These are phyloP conservation scores for Ophiostoma angusticollis DNA, from an alignment of 2,329 filamentous ascomycete species.

Conservation along the genomic window DNA sequence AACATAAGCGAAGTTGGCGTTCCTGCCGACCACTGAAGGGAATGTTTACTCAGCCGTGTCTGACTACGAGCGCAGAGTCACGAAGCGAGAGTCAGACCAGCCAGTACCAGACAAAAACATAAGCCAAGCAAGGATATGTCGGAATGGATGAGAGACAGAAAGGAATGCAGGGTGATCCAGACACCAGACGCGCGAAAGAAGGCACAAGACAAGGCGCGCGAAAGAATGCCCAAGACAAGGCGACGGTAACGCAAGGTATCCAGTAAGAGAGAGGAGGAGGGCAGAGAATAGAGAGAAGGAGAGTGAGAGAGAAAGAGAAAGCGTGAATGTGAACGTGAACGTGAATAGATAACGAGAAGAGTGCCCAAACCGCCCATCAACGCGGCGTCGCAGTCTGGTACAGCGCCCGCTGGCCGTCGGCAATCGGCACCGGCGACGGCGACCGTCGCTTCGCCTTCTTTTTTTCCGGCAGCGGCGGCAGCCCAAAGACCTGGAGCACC, in stretches of 20 bases:
- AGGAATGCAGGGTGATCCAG: too few relatives aligned
- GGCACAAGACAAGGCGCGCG: background rate
- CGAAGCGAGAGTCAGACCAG: too few relatives aligned
- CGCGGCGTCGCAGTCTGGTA: conserved; percentile 1
- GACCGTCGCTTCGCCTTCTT: conserved; percentile 5
- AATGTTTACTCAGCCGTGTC: conserved; percentile 5
- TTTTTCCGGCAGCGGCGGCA: conserved; percentile 4
- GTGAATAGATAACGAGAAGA: background rate
- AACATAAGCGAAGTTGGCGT: too few relatives aligned
- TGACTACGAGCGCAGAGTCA: too few relatives aligned
- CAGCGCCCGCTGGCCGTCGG: conserved; percentile 2
- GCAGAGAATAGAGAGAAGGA: background rate
- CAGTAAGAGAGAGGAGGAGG: background rate
- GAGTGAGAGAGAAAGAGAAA: background rate
- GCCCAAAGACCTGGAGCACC: conserved; percentile 8
- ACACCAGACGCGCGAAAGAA: background rate
- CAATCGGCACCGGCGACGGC: conserved; percentile 1
- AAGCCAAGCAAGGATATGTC: too few relatives aligned
- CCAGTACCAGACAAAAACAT: too few relatives aligned
- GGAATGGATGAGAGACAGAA: too few relatives aligned
- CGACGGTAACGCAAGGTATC: background rate
- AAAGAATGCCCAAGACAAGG: background rate
- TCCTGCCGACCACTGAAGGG: too few relatives aligned
- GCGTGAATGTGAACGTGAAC: background rate
- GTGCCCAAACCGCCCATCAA: background rate